These are phyloP conservation scores for Pichia sp. DNA, from an alignment of 1,139 yeast genomes.

Conservation along the genomic window DNA sequence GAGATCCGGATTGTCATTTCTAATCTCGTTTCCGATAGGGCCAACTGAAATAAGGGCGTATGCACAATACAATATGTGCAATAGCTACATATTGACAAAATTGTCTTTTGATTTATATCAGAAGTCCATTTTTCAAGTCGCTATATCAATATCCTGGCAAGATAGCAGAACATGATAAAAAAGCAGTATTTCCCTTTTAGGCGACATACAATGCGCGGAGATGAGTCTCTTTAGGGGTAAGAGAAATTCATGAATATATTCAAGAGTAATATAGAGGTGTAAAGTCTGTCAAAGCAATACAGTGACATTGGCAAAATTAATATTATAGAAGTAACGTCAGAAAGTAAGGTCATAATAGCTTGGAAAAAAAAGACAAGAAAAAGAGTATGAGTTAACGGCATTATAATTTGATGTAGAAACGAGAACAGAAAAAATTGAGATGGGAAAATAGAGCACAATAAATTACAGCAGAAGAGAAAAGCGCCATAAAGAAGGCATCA, in stretches of 20 bases:
- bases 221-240: background rate
- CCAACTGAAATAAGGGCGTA: no score
- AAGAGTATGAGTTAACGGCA: background rate
- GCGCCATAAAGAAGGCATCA: no score
- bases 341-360: background rate
- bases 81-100: no score
- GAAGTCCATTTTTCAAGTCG: background rate
- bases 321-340: no score
- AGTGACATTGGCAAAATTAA: no score
- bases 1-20: background rate
- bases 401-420: background rate
- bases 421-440: background rate
- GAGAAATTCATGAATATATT: no score
- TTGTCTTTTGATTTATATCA: no score
- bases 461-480: background rate
- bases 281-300: no score
- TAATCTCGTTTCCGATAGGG: background rate
- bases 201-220: background rate
- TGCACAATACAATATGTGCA: no score
- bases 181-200: background rate
- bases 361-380: background rate
- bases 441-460: background rate
- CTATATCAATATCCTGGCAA: background rate
- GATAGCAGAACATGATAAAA: background rate
- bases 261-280: no score